These are phyloP conservation scores for Eucalyptus polyanthemos DNA, from an alignment of 345 rosid genomes.

Conservation along the genomic window DNA sequence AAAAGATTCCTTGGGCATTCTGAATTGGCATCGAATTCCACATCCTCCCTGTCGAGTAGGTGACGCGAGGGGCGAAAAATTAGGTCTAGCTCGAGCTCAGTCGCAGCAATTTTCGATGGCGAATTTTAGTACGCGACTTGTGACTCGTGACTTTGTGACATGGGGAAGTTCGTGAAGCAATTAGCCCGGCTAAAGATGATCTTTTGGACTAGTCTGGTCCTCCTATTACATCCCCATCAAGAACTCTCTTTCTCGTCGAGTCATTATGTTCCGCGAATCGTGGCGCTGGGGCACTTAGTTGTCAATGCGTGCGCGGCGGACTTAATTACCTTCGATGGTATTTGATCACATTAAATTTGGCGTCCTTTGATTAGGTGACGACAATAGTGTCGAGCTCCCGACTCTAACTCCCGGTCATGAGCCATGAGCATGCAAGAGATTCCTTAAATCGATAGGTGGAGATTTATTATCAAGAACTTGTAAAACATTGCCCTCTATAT, in stretches of 20 bases:
- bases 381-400: background rate
- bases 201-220: background rate
- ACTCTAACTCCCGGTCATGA: background rate
- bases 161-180: background rate
- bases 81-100: background rate
- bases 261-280: background rate
- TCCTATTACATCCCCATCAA: background rate
- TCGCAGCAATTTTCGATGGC: background rate
- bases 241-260: background rate
- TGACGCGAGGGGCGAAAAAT: background rate
- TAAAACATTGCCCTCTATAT: background rate
- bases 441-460: background rate
- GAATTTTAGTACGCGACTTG: background rate
- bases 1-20: background rate
- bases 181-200: background rate
- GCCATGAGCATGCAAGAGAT: background rate
- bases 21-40: background rate
- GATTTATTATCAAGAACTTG: background rate
- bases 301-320: background rate
- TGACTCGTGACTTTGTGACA: background rate
- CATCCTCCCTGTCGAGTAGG: background rate
- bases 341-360: background rate
- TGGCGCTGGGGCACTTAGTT: fast-evolving
- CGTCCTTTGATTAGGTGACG: background rate
- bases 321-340: background rate